Conservation (phyloP, 2,329 filamentous ascomycete species). For the Xylaria sp. region DNA sequence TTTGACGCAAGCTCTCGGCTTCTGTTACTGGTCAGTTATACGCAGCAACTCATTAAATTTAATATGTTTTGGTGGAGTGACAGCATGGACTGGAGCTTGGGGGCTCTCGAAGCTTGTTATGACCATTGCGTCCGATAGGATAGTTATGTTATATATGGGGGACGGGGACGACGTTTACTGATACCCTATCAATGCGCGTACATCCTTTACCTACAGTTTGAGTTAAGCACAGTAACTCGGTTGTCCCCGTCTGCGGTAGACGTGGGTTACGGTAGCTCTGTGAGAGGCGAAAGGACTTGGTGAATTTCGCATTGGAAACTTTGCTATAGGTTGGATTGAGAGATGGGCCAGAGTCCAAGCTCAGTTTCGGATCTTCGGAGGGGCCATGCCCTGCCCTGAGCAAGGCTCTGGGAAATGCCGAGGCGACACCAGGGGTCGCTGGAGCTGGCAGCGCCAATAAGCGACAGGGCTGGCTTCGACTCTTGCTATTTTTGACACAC, state of each 20-base stretch:
- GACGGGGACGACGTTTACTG: neutral
- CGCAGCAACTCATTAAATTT: too few species aligned
- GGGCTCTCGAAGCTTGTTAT: slow-evolving; percentile 1
- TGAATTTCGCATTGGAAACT: neutral
- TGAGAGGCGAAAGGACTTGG: neutral
- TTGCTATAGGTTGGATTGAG: neutral
- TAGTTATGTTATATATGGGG: neutral
- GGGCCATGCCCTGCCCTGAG: neutral
- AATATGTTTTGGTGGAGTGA: neutral
- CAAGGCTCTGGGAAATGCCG: slow-evolving; percentile 17
- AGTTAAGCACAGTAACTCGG: neutral
- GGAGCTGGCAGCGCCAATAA: slow-evolving; percentile 32
- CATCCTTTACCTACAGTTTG: neutral
- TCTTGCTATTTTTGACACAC: slow-evolving; percentile 31
- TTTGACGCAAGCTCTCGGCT: neutral
- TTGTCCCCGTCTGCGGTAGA: neutral
- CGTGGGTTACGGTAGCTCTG: too few species aligned
- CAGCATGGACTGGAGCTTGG: neutral
- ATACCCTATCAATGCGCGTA: neutral
- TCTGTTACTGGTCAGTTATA: neutral
- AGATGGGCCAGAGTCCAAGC: neutral
- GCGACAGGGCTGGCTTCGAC: neutral
- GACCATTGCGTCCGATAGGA: neutral
- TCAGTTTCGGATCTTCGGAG: neutral
- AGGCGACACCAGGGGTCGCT: slow-evolving; percentile 20